Evolutionary conservation across 2,329 filamentous ascomycete genomes (phyloP).

Genomic region (Fusarium mangiferae): DNA sequence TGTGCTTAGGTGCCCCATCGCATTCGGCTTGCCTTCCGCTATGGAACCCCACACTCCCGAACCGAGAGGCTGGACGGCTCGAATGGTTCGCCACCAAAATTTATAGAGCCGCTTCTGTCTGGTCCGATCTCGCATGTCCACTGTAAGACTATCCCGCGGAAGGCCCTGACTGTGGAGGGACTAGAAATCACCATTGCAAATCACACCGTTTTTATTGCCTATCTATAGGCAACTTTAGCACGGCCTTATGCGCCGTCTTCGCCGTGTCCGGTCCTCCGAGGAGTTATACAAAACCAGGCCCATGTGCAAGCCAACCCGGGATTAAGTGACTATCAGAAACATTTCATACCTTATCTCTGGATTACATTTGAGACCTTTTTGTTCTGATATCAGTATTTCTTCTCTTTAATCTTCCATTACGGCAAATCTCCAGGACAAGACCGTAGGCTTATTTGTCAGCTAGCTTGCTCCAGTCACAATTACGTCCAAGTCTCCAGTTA

Average conservation of each 20-base stretch:
- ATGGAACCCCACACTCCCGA: constrained; percentile 6
- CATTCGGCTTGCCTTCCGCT: neutral
- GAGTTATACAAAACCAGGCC: constrained; percentile 31
- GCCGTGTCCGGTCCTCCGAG: constrained; percentile 33
- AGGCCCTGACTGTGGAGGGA: neutral
- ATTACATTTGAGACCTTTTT: neutral
- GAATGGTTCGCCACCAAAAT: constrained; percentile 13
- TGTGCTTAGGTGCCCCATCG: neutral
- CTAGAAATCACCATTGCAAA: constrained; percentile 46
- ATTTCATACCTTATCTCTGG: constrained; percentile 10
- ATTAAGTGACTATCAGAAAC: constrained; percentile 5
- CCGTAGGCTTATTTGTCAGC: constrained; percentile 42
- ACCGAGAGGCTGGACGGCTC: neutral
- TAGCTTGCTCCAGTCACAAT: neutral
- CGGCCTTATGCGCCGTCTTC: constrained; percentile 23
- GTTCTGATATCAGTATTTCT: neutral
- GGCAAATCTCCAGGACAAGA: neutral
- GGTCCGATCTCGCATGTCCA: constrained; percentile 38
- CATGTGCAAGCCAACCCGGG: neutral
- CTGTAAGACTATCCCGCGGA: neutral
- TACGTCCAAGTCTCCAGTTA: constrained; percentile 9
- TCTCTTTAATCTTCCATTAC: neutral
- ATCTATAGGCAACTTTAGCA: constrained; percentile 14
- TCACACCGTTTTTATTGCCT: constrained; percentile 48
- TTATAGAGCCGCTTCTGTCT: constrained; percentile 4